Evolutionary conservation across 1,284 basidiomycete genomes (phyloP), one percentile per base, ranked within the genome.

Genomic region (Ceratobasidium sp.): DNA sequence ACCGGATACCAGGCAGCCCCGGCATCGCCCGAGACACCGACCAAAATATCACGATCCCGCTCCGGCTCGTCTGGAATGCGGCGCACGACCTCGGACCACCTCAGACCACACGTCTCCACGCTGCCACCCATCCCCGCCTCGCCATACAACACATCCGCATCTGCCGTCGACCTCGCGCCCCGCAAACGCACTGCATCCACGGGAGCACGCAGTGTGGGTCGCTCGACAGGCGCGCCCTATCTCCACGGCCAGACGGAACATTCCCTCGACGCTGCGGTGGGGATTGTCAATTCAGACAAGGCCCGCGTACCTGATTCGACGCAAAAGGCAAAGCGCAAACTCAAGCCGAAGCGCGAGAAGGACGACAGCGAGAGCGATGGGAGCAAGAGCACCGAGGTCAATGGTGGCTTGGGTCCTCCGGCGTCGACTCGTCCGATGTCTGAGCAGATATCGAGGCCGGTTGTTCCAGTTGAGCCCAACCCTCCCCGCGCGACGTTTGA

Each of bases 91-190:
- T 40, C 70, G 62, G 64, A 68, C 17, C 43, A 68, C 43, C 64
- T 68, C 4, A 52, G 64, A 29, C 64, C 64, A 7, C 62, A 65
- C 35, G 38, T 53, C n/a, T 50, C 62, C 29, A 45, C 52, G 7
- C 64, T 68, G 3, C 64, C 68, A 17, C 60, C 60, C 52, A 69
- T 67, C 60, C 53, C 58, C 53, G 65, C 40, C 34, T 69, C 64
- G 38, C 55, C 71, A 10, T 62, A 62, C 32, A 52, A 50, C 22
- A n/a, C n/a, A n/a, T 72, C 73, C 35, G 50, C 64, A 43, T 60
- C 65, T 10, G 38, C 60, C 25, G 49, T 67, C 69, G 42, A 68
- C 55, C 34, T 64, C 35, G 50, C 62, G 15, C 43, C 40, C 53
- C 20, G 64, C 15, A 55, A 43, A 42, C 64, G 64, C n/a, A 68